Conservation (phyloP, 306 rosid genomes). For the Vachellia pachyceras region DNA sequence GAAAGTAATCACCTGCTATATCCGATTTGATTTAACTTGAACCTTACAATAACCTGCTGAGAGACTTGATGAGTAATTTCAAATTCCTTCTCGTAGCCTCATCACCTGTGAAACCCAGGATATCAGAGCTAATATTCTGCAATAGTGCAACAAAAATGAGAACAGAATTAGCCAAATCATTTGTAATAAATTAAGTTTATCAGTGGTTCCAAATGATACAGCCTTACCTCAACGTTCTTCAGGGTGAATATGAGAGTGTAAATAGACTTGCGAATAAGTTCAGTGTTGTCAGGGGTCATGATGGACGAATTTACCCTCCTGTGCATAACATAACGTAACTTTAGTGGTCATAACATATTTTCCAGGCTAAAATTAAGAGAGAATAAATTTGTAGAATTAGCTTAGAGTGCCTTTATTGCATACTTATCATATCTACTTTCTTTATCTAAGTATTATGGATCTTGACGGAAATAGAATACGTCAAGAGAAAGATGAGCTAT, state of each 20-base stretch:
- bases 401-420: background rate
- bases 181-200: background rate
- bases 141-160: constrained; percentile 18
- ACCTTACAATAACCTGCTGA: constrained; percentile 77
- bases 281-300: constrained; percentile 82
- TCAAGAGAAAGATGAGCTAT: background rate
- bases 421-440: background rate
- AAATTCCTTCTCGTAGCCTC: constrained; percentile 75
- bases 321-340: constrained; percentile 33
- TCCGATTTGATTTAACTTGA: constrained; percentile 12
- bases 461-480: background rate
- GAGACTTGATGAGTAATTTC: constrained; percentile 79
- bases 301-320: constrained; percentile 70
- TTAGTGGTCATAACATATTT: constrained; percentile 15
- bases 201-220: background rate
- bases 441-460: background rate
- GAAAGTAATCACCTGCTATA: constrained; percentile 20
- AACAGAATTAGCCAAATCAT: background rate
- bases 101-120: constrained; percentile 81
- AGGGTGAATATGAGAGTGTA: constrained; percentile 72
- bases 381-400: constrained; percentile 1
- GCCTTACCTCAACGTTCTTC: constrained; percentile 79
- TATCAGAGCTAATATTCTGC: constrained; percentile 80
- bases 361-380: background rate
- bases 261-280: constrained; percentile 74